Base-by-base conservation (phyloP, 352 stramenopile genomes). In the Phytophthora syringae region DNA sequence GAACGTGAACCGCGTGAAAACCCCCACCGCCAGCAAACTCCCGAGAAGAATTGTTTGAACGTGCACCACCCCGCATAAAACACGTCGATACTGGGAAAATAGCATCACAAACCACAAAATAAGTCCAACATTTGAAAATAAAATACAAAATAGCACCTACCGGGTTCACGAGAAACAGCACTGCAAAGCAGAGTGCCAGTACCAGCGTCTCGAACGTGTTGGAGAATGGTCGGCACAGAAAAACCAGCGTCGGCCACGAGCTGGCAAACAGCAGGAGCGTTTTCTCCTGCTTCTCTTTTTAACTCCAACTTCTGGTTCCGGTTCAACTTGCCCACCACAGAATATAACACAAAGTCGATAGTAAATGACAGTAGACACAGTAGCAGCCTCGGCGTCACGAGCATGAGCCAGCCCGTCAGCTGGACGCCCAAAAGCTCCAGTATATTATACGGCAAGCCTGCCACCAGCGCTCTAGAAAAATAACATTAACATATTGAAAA, bases 1-100 rank as follows among this genome's bases (percentile, higher is more conserved):
- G 61, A 95, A 96, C 9, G 86, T 94, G 70, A 96, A 93, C 18
- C 88, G 73, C 24, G 80, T 89, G 64, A 95, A 96, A 48, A 92
- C 77, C 27, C 83, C 89, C 7, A 91, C 2, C 0, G 83, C 86
- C 20, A 92, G 62, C n/a, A 92, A 66, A 56, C 61, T 74, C 3
- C 87, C 87, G n/a, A 95, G 73, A 2, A 81, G 6, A 37, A 88
- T 30, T 10, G 81, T 89, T 48, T 91, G 84, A 1, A 62, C n/a
- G 30, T 89, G 79, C 7, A 89, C 15, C 0, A 73, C 0, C 0
- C 59, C 48, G n/a, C 54, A 60, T 0, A 78, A 44, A 27, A 83
- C 40, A 22, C 76, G 77, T n/a, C 50, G 60, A 64, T 90, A 52
- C 80, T 90, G 53, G 18, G 44, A 18, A 18, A 64, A 44, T 12